These are phyloP conservation scores for Cornus controversa DNA, from an alignment of 148 eudicot genomes.

Conservation along the genomic window DNA sequence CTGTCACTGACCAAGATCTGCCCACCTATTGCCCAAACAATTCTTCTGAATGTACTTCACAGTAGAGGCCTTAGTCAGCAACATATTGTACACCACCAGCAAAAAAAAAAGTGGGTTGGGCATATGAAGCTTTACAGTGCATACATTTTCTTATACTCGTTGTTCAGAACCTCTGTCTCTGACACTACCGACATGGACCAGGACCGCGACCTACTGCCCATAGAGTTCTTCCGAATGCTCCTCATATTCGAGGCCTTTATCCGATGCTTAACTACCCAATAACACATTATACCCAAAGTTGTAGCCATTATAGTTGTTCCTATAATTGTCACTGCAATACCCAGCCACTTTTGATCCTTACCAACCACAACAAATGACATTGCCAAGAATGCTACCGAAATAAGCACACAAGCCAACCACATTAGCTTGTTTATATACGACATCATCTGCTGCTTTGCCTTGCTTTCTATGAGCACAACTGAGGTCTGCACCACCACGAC, in stretches of 20 bases:
- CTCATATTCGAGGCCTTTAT: slow-evolving; percentile 54
- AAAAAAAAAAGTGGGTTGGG: not conserved
- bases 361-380: slow-evolving; percentile 74
- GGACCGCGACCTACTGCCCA: slow-evolving; percentile 44
- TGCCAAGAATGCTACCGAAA: slow-evolving; percentile 74
- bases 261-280: slow-evolving; percentile 79
- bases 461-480: slow-evolving; percentile 81
- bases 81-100: not conserved
- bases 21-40: too few species aligned
- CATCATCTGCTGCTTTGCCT: slow-evolving; percentile 91
- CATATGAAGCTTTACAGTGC: slow-evolving; percentile 38
- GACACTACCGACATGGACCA: slow-evolving; percentile 43
- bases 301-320: slow-evolving; percentile 70
- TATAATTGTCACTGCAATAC: slow-evolving; percentile 62
- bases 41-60: too few species aligned
- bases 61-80: not conserved
- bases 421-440: slow-evolving; percentile 81
- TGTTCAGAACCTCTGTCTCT: slow-evolving; percentile 48
- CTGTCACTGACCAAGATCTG: too few species aligned
- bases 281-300: slow-evolving; percentile 77
- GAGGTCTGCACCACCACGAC: slow-evolving; percentile 88
- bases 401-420: slow-evolving; percentile 83
- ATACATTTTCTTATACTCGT: slow-evolving; percentile 63
- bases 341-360: slow-evolving; percentile 57
- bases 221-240: slow-evolving; percentile 45